phyloP scores from a whole-genome alignment of 1,139 yeast genomes.

The Pichia sp. region DNA sequence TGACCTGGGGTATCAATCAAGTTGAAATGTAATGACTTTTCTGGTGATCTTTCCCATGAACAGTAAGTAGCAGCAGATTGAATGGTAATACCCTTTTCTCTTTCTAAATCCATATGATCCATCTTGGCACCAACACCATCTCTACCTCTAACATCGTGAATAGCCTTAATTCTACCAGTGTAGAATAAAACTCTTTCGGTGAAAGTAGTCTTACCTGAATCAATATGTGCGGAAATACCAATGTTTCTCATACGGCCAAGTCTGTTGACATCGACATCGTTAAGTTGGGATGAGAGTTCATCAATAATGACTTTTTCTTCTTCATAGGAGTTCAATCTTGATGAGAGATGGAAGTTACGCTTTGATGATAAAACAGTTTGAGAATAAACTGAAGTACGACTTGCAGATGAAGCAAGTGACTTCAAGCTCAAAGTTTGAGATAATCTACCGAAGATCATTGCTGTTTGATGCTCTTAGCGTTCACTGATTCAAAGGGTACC shows the following conservation, averaged over 20 bases:
- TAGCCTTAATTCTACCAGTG: conserved; percentile 96
- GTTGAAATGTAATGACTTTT: conserved; percentile 74
- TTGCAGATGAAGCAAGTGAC: conserved; percentile 8
- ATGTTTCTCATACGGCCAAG: conserved; percentile 77
- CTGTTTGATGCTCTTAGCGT: neutral
- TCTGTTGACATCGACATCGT: conserved; percentile 56
- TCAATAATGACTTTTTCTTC: conserved; percentile 71
- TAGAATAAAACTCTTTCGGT: conserved; percentile 96
- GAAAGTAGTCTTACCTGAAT: conserved; percentile 95
- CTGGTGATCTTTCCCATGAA: conserved; percentile 80
- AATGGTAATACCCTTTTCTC: conserved; percentile 97
- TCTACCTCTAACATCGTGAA: conserved; percentile 97
- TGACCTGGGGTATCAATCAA: conserved; percentile 98
- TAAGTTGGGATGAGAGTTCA: conserved; percentile 48
- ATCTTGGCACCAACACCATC: conserved; percentile 98
- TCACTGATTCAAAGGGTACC: neutral
- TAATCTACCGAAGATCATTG: conserved; percentile 18
- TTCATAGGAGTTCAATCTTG: conserved; percentile 44
- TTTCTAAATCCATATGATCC: conserved; percentile 97
- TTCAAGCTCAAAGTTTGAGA: conserved; percentile 8
- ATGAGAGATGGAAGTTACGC: conserved; percentile 27
- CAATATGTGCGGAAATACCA: conserved; percentile 98
- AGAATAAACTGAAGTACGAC: conserved; percentile 9
- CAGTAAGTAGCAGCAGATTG: conserved; percentile 99
- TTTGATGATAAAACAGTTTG: conserved; percentile 3